phyloP scores from a whole-genome alignment of 768 basidiomycete genomes.

The Lentinula detonsa region DNA sequence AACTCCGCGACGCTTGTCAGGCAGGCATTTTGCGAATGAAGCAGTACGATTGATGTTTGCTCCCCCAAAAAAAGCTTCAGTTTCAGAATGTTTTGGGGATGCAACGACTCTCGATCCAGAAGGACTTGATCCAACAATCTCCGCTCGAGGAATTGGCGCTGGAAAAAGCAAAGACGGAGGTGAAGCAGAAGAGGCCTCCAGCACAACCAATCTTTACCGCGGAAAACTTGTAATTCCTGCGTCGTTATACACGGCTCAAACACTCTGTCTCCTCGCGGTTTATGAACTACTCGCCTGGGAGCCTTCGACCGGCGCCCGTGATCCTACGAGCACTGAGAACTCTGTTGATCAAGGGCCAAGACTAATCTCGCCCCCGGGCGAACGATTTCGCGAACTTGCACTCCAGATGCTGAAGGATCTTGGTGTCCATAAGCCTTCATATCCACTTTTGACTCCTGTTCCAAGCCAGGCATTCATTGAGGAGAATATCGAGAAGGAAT shows the following conservation, averaged over 20 bases:
- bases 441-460: slow-evolving; percentile 51
- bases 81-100: not conserved
- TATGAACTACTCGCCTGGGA: slow-evolving; percentile 50
- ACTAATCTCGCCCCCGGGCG: not conserved
- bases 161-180: not conserved
- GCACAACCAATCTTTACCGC: not conserved
- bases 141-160: not conserved
- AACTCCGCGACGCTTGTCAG: slow-evolving; percentile 47
- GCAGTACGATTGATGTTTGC: slow-evolving; percentile 71
- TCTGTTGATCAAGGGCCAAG: not conserved
- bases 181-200: not conserved
- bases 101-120: too few species aligned
- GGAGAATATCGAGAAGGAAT: slow-evolving; percentile 66
- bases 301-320: slow-evolving; percentile 20
- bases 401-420: slow-evolving; percentile 62
- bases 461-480: slow-evolving; percentile 56
- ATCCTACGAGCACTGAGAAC: not conserved
- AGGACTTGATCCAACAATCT: not conserved
- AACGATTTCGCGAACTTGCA: slow-evolving; percentile 43
- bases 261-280: slow-evolving; percentile 65
- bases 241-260: slow-evolving; percentile 69
- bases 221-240: slow-evolving; percentile 16
- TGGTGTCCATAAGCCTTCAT: slow-evolving; percentile 58
- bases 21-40: slow-evolving; percentile 49
- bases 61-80: slow-evolving; percentile 30